A percentile compares a stretch with the other conserved stretches of the same genome.
Evolutionary conservation across 345 rosid species (phyloP).

Genomic region (Clausena lansium): DNA sequence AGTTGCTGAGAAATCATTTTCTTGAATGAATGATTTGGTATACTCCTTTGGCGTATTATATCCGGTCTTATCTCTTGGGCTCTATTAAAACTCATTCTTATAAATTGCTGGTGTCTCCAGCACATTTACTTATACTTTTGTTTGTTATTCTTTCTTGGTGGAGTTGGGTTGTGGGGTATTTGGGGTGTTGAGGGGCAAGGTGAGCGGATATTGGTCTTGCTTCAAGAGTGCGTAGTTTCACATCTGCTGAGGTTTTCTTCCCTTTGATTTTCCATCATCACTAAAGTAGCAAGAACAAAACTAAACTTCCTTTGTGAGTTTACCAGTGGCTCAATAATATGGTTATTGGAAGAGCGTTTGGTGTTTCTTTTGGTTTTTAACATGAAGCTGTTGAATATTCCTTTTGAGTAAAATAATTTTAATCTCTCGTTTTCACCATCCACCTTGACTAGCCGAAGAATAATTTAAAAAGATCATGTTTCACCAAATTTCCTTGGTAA

Average conservation of each 20-base stretch:
- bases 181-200: too few species aligned
- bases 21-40: background rate
- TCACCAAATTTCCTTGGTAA: slow-evolving; percentile 8
- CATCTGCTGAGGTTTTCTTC: background rate
- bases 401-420: too few species aligned
- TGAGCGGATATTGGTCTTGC: too few species aligned
- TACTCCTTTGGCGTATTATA: too few species aligned
- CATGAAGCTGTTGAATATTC: too few species aligned
- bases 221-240: background rate
- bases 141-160: background rate
- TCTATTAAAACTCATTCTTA: too few species aligned
- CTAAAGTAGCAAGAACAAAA: background rate
- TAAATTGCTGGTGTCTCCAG: too few species aligned
- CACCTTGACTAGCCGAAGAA: background rate
- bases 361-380: too few species aligned
- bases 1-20: background rate
- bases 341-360: background rate
- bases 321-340: background rate
- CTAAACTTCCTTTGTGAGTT: too few species aligned
- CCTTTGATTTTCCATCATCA: background rate
- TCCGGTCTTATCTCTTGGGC: background rate
- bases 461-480: background rate
- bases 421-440: too few species aligned
- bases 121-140: background rate
- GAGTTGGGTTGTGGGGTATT: background rate